Evolutionary conservation across 192 early-diverging fungal species (phyloP), one percentile per base, ranked within the genome.

Genomic region (Gigaspora rosea): DNA sequence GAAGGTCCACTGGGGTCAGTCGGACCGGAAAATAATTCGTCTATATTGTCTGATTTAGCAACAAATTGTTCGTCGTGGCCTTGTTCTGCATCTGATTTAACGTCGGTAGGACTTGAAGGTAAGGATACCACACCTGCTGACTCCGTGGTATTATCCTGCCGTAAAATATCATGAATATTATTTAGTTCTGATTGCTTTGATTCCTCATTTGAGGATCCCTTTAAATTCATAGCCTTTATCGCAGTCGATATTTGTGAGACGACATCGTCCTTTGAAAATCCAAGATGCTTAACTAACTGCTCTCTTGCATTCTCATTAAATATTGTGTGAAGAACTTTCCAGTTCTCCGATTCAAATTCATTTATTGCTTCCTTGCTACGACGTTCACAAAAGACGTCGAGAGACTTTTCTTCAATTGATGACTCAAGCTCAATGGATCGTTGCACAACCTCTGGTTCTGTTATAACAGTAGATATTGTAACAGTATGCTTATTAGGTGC

Each of bases 281-380:
- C 97, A n/a, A 98, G 88, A 82, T 95, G 93, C 67, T 91, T 86
- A 36, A 96, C 84, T 41, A 98, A 84, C 71, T 94, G 88, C 57
- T 94, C 94, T 27, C 94, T 88, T 18, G 92, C 90, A 73, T 92
- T 88, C 18, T 86, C 85, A 71, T 71, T 71, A 69, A 97, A 94
- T 78, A 99, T 84, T 1, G 94, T 88, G 68, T 90, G 88, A 79
- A 99, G 82, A 49, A 97, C 92, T 65, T 89, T 85, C 95, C 96
- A 97, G 71, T 86, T 85, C 41, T 87, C 85, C 22, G 79, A 61
- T 49, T 76, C 80, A 2, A 81, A 36, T 6, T 76, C 61, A 71
- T 79, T 76, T 50, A 36, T 65, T 74, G 75, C 71, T 18, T 58
- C 81, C 71, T 58, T 82, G 36, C 41, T 48, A 47, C 78, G 82